phyloP scores from a whole-genome alignment of 1,139 yeast genomes.

The Hansenula lynferdii region DNA sequence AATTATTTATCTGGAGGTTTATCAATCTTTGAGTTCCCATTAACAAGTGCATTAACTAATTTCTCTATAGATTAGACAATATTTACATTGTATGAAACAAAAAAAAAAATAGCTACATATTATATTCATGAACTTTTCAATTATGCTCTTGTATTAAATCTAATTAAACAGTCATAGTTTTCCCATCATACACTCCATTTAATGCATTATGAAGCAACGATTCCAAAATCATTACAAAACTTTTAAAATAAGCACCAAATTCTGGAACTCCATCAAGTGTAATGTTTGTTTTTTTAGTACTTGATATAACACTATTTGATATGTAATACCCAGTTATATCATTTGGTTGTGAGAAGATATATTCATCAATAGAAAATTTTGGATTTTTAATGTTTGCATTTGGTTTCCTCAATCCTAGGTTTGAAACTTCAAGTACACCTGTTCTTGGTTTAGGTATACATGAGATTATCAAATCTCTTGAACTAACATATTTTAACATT shows the following conservation, averaged over 20 bases:
- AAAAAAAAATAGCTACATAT: too few relatives aligned
- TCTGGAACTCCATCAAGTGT: conserved; percentile 2
- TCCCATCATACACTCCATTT: not conserved
- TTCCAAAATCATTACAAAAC: not conserved
- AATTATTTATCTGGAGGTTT: conserved; percentile 5
- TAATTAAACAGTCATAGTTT: too few relatives aligned
- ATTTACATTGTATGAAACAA: too few relatives aligned
- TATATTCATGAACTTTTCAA: too few relatives aligned
- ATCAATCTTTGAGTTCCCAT: conserved; percentile 10
- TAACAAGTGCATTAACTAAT: conserved; percentile 5
- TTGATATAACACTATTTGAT: not conserved
- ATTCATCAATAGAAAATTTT: not conserved
- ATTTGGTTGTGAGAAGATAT: conserved; percentile 2
- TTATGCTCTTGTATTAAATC: too few relatives aligned
- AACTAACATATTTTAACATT: not conserved
- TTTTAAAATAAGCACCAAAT: not conserved
- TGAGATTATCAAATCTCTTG: not conserved
- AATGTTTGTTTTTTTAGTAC: not conserved
- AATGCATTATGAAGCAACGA: not conserved
- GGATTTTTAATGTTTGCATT: not conserved
- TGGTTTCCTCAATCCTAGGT: not conserved
- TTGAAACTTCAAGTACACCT: not conserved
- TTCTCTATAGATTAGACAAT: too few relatives aligned
- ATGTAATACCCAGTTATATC: not conserved
- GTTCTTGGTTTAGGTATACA: not conserved